Conservation (phyloP, 257 asterid genomes). For the Craterostigma plantagineum region DNA sequence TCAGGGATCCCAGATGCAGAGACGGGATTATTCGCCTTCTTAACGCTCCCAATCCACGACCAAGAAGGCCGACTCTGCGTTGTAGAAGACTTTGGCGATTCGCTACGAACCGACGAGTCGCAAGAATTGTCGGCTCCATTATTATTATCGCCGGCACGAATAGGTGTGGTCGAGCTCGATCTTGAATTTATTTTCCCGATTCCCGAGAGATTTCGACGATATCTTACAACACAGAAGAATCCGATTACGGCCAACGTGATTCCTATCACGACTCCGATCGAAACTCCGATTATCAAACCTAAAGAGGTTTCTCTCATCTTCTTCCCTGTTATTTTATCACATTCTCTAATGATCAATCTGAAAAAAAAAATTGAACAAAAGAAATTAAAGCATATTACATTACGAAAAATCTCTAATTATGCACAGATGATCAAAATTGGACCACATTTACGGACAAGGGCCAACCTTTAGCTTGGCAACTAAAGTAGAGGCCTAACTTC, state of each 20-base stretch:
- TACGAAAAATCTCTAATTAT: no score
- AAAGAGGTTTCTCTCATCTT: slow-evolving; percentile 38
- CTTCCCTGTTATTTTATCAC: neutral
- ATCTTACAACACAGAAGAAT: slow-evolving; percentile 30
- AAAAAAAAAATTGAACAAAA: no score
- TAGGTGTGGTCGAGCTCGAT: slow-evolving; percentile 44
- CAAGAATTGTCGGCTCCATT: slow-evolving; percentile 38
- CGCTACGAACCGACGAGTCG: slow-evolving; percentile 45
- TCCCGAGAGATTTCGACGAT: slow-evolving; percentile 32
- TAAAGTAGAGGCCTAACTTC: neutral
- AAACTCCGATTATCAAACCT: slow-evolving; percentile 47
- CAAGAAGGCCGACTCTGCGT: slow-evolving; percentile 24
- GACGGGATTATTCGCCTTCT: slow-evolving; percentile 32
- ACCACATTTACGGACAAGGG: no score
- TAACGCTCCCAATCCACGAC: slow-evolving; percentile 31
- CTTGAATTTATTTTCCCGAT: slow-evolving; percentile 57
- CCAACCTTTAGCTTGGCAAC: neutral
- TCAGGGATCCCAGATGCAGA: slow-evolving; percentile 58
- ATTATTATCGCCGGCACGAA: slow-evolving; percentile 30
- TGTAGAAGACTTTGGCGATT: slow-evolving; percentile 37
- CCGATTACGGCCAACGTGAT: slow-evolving; percentile 37
- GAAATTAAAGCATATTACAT: no score
- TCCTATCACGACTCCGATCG: slow-evolving; percentile 66
- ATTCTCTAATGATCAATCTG: no score
- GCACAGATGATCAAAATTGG: no score